Percentiles rank a stretch among this genome's conserved stretches.
Evolutionary conservation across 2,329 filamentous ascomycete genomes (phyloP).

Genomic region (Macroventuria anomochaeta): DNA sequence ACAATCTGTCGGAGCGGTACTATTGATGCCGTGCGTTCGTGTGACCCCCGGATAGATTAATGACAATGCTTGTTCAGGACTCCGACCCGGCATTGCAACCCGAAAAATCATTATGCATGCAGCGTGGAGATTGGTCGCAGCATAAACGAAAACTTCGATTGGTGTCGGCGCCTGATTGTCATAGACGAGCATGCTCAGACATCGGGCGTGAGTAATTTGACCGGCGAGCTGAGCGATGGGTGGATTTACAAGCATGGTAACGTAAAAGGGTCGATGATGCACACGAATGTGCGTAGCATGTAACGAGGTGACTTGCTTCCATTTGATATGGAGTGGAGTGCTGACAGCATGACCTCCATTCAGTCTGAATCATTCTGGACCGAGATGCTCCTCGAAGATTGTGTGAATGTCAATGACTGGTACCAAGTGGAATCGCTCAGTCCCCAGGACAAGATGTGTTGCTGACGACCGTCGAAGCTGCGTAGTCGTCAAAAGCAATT

Average conservation of each 20-base stretch:
- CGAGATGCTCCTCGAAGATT: too few relatives aligned
- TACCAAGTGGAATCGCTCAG: background rate
- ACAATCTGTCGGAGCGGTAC: background rate
- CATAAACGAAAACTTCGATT: background rate
- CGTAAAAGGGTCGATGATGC: background rate
- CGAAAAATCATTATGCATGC: background rate
- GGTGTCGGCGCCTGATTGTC: background rate
- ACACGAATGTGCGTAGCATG: too few relatives aligned
- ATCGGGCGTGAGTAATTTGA: background rate
- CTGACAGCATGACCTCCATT: too few relatives aligned
- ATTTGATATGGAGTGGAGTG: too few relatives aligned
- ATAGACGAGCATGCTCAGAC: background rate
- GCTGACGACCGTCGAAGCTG: background rate
- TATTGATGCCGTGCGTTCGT: background rate
- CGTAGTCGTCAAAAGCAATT: slow-evolving; percentile 1
- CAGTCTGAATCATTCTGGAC: background rate
- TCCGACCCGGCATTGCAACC: background rate
- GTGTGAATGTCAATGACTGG: background rate
- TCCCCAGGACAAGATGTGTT: too few relatives aligned
- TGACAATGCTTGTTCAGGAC: background rate
- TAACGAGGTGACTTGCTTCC: too few relatives aligned
- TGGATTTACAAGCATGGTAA: too few relatives aligned
- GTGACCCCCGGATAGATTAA: slow-evolving; percentile 11
- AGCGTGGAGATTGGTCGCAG: background rate
- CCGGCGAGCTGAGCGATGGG: background rate